A percentile compares a stretch with the other conserved stretches of the same genome.
Evolutionary conservation across 192 early-diverging fungal species (phyloP).

Genomic region (Chytriomyces sp.): DNA sequence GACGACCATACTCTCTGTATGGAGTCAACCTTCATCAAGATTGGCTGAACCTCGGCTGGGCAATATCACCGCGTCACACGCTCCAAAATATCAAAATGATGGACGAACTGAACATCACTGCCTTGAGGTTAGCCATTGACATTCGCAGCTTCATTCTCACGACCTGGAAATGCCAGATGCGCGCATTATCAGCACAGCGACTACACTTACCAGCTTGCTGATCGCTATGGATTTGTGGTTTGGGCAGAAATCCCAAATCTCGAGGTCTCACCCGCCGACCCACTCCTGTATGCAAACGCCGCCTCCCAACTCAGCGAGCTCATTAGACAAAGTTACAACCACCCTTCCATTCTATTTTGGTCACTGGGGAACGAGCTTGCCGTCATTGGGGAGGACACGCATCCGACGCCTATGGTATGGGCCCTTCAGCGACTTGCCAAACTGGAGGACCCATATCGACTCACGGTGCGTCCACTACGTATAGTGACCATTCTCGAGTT

Average conservation of each 20-base stretch:
- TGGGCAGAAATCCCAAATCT: slow-evolving; percentile 33
- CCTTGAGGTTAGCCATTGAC: not conserved
- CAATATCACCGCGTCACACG: not conserved
- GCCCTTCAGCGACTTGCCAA: slow-evolving; percentile 6
- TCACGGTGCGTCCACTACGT: slow-evolving; percentile 15
- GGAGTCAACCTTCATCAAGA: slow-evolving; percentile 28
- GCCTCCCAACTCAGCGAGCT: slow-evolving; percentile 13
- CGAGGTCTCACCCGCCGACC: not conserved
- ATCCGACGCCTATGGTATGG: slow-evolving; percentile 9
- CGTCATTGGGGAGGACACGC: not conserved
- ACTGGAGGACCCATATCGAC: slow-evolving; percentile 17
- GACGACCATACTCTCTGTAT: slow-evolving; percentile 3
- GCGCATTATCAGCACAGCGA: slow-evolving; percentile 25
- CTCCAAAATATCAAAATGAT: slow-evolving; percentile 6
- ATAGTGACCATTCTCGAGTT: no score
- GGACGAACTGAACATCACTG: slow-evolving; percentile 18
- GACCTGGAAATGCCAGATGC: slow-evolving; percentile 13
- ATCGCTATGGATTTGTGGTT: slow-evolving; percentile 19
- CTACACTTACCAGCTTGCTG: slow-evolving; percentile 15
- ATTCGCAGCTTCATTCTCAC: not conserved
- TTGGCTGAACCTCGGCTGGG: slow-evolving; percentile 18
- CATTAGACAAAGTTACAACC: slow-evolving; percentile 10
- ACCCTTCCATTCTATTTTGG: slow-evolving; percentile 29
- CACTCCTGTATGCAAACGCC: slow-evolving; percentile 3
- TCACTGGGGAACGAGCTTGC: slow-evolving; percentile 1